Percentiles rank a stretch among this genome's conserved stretches.
Evolutionary conservation across 2,329 filamentous ascomycete species (phyloP).

Genomic region (Colletotrichum siamense): DNA sequence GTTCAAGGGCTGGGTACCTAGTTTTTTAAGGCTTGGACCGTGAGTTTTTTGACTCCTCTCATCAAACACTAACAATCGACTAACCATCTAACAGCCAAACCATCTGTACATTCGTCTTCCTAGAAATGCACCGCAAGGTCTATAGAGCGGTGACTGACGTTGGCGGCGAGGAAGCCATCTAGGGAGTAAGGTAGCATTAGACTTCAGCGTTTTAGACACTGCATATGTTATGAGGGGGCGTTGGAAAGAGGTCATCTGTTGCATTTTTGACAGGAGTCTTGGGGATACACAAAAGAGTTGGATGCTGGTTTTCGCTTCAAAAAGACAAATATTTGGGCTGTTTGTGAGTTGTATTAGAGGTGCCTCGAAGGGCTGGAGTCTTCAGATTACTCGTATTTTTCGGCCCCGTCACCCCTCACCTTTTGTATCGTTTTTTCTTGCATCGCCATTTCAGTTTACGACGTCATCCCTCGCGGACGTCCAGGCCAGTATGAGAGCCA

Average conservation of each 20-base stretch:
- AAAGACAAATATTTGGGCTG: background rate
- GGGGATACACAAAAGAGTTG: background rate
- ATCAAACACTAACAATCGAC: background rate
- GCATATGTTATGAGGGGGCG: slow-evolving; percentile 9
- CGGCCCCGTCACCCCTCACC: background rate
- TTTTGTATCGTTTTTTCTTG: background rate
- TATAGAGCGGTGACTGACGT: slow-evolving; percentile 64
- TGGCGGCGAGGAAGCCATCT: slow-evolving; percentile 31
- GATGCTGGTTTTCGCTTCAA: background rate
- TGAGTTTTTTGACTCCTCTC: slow-evolving; percentile 41
- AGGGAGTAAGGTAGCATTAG: background rate
- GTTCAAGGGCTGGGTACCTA: slow-evolving; percentile 91
- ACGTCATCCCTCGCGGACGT: background rate
- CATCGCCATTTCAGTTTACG: background rate
- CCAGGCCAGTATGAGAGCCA: background rate
- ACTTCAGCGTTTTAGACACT: slow-evolving; percentile 7
- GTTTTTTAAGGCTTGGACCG: slow-evolving; percentile 69
- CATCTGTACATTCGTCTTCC: slow-evolving; percentile 83
- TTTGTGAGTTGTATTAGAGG: background rate
- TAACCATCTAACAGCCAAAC: slow-evolving; percentile 65
- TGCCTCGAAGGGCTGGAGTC: background rate
- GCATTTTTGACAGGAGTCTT: slow-evolving; percentile 19
- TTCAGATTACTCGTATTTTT: background rate
- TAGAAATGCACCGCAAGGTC: slow-evolving; percentile 84
- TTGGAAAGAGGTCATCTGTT: slow-evolving; percentile 10